Percentiles rank a stretch among this genome's conserved stretches.
Evolutionary conservation across 2,329 filamentous ascomycete genomes (phyloP).

Genomic region (Acrodontium crateriforme): DNA sequence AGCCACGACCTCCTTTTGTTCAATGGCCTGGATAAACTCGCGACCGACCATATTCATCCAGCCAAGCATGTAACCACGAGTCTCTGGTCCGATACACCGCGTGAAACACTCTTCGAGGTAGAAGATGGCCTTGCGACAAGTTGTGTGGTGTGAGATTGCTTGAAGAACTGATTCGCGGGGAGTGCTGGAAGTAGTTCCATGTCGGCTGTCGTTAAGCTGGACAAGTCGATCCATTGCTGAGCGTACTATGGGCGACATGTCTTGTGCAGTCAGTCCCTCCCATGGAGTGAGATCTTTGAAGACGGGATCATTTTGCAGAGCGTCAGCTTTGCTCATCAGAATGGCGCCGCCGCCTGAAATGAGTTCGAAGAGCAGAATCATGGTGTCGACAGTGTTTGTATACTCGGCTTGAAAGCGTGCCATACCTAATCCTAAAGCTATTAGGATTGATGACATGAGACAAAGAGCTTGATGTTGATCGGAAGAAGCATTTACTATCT

Average conservation of each 20-base stretch:
- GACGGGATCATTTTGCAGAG: neutral
- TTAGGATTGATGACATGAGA: conserved; percentile 1
- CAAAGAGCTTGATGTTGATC: conserved; percentile 1
- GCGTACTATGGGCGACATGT: neutral
- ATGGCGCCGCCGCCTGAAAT: neutral
- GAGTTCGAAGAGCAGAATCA: neutral
- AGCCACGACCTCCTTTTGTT: conserved; percentile 1
- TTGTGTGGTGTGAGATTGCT: conserved; percentile 1
- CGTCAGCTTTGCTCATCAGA: neutral
- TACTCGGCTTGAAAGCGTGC: neutral
- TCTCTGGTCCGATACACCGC: neutral
- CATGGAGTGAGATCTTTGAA: neutral
- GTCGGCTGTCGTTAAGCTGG: conserved; percentile 1
- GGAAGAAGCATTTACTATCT: neutral
- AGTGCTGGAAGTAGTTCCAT: neutral
- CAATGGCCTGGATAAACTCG: neutral
- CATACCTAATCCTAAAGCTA: neutral
- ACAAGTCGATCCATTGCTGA: neutral
- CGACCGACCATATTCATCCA: neutral
- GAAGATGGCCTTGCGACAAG: conserved; percentile 1
- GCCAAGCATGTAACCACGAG: neutral
- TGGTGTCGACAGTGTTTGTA: neutral
- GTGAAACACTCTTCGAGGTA: conserved; percentile 1
- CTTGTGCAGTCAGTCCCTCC: neutral
- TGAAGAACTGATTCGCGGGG: neutral